These are phyloP conservation scores for Mucor circinelloides DNA, from an alignment of 371 early-diverging fungal genomes.

Conservation along the genomic window DNA sequence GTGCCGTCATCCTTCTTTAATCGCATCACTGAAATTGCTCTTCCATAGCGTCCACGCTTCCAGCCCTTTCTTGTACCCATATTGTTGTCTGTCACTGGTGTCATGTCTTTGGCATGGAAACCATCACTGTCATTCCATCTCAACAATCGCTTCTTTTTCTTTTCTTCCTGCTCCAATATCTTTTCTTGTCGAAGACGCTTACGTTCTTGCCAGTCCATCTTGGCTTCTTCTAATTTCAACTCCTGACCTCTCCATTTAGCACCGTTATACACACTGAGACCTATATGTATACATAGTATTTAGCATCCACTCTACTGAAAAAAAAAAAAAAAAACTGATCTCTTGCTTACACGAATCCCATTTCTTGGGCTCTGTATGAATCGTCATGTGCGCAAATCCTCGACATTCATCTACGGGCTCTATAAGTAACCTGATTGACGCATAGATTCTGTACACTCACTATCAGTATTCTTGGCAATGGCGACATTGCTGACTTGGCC, in stretches of 20 bases:
- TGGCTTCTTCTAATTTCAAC: slow-evolving; percentile 80
- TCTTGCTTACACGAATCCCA: slow-evolving; percentile 63
- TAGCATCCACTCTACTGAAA: not conserved
- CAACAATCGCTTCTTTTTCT: slow-evolving; percentile 32
- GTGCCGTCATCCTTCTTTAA: slow-evolving; percentile 57
- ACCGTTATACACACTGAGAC: slow-evolving; percentile 67
- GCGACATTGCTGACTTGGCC: slow-evolving; percentile 60
- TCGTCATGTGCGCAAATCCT: slow-evolving; percentile 75
- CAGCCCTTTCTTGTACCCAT: slow-evolving; percentile 69
- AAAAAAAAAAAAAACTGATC: too few species aligned
- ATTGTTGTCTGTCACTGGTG: slow-evolving; percentile 71
- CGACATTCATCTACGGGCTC: slow-evolving; percentile 51
- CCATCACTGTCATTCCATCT: slow-evolving; percentile 40
- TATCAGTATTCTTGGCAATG: slow-evolving; percentile 48
- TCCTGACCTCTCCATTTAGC: slow-evolving; percentile 88
- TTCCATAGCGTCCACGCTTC: slow-evolving; percentile 77
- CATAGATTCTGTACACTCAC: slow-evolving; percentile 11
- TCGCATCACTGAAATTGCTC: slow-evolving; percentile 76
- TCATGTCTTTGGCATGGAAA: slow-evolving; percentile 66
- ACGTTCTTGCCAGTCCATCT: slow-evolving; percentile 66
- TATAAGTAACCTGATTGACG: not conserved
- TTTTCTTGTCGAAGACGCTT: slow-evolving; percentile 37
- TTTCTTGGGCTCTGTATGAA: slow-evolving; percentile 66
- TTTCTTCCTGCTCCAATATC: slow-evolving; percentile 24
- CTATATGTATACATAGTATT: slow-evolving; percentile 24